phyloP scores from a whole-genome alignment of 2,329 filamentous ascomycete genomes.

The Setomelanomma holmii region DNA sequence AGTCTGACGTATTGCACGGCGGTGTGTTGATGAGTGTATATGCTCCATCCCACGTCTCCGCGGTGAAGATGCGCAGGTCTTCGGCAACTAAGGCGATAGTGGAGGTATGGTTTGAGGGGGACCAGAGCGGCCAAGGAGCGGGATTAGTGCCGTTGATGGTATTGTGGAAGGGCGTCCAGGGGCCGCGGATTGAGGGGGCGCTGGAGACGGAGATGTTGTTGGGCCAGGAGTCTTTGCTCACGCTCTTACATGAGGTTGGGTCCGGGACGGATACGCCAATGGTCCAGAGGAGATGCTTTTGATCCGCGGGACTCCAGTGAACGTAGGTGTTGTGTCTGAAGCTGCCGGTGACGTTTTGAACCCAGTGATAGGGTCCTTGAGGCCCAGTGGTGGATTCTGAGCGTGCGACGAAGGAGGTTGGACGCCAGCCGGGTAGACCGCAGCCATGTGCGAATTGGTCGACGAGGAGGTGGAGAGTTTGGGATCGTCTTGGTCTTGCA shows the following conservation, averaged over 20 bases:
- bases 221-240: constrained; percentile 13
- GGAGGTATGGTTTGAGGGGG: constrained; percentile 26
- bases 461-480: constrained; percentile 54
- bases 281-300: constrained; percentile 54
- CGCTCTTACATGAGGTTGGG: constrained; percentile 18
- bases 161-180: constrained; percentile 19
- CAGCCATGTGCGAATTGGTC: constrained; percentile 57
- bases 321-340: constrained; percentile 59
- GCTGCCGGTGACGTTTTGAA: constrained; percentile 49
- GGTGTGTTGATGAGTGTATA: constrained; percentile 31
- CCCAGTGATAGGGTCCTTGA: constrained; percentile 54
- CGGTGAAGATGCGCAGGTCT: constrained; percentile 47
- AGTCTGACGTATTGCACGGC: constrained; percentile 30
- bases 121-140: constrained; percentile 50
- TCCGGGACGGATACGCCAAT: constrained; percentile 51
- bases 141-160: constrained; percentile 52
- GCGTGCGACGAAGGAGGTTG: constrained; percentile 54
- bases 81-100: constrained; percentile 46
- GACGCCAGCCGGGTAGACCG: constrained; percentile 57
- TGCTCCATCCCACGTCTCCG: constrained; percentile 30
- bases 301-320: constrained; percentile 55
- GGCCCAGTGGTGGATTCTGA: constrained; percentile 56
- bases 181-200: constrained; percentile 16
- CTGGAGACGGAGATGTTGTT: constrained; percentile 29
- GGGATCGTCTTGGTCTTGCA: constrained; percentile 51